Evolutionary conservation across 2,329 filamentous ascomycete genomes (phyloP).

Genomic region (Trichoderma simmonsii): DNA sequence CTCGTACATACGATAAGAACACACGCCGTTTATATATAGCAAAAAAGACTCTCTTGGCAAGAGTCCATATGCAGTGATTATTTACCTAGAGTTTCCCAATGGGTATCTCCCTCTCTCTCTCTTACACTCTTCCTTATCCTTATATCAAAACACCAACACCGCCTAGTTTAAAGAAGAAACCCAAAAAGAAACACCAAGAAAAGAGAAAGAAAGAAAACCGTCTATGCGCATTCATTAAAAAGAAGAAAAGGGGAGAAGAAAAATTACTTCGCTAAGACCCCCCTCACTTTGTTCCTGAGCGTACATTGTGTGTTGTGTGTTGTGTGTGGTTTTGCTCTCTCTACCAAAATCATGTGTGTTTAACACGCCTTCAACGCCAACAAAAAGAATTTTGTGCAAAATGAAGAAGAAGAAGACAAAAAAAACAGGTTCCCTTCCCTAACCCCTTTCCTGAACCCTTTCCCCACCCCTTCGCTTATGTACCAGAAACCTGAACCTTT

Average conservation of each 20-base stretch:
- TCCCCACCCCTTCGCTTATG: not conserved
- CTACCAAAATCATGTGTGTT: not conserved
- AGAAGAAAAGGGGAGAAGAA: not conserved
- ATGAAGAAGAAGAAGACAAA: not conserved
- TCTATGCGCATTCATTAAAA: not conserved
- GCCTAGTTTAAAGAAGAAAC: not conserved
- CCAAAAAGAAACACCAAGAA: not conserved
- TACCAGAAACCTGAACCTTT: not conserved
- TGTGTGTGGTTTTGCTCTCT: not conserved
- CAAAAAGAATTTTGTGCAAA: not conserved
- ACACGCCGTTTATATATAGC: not conserved
- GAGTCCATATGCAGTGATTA: not conserved
- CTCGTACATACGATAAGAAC: not conserved
- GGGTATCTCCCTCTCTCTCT: not conserved
- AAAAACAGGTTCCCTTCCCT: not conserved
- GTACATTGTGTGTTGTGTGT: not conserved
- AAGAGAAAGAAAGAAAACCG: not conserved
- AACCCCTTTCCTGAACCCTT: not conserved
- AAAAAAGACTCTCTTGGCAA: not conserved
- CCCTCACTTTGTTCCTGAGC: not conserved
- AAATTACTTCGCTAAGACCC: not conserved
- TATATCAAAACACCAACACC: not conserved
- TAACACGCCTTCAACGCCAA: not conserved
- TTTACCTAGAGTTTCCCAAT: not conserved
- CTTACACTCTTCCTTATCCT: not conserved